Evolutionary conservation across 805 yeast genomes (phyloP).

Genomic region (Candida rishiriensis): DNA sequence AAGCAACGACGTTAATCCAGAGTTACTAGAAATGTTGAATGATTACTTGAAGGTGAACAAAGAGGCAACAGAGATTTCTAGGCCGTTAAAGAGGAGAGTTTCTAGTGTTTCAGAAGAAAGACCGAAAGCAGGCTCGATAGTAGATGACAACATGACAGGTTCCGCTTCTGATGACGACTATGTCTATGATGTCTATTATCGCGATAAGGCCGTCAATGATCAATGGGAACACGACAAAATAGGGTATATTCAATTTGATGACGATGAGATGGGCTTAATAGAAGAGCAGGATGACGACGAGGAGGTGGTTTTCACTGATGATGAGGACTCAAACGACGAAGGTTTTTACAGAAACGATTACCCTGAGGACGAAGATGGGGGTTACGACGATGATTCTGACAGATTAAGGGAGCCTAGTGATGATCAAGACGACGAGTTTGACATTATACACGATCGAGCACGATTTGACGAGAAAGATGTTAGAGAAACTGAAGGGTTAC

Average conservation of each 20-base stretch:
- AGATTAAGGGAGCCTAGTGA: conserved; percentile 31
- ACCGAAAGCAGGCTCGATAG: conserved; percentile 14
- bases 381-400: conserved; percentile 28
- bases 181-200: conserved; percentile 85
- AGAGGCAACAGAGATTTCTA: conserved; percentile 12
- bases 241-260: conserved; percentile 53
- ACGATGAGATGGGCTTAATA: conserved; percentile 38
- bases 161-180: conserved; percentile 45
- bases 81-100: conserved; percentile 27
- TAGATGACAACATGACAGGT: conserved; percentile 1
- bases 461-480: conserved; percentile 27
- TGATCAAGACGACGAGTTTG: conserved; percentile 35
- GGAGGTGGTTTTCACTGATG: conserved; percentile 42
- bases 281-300: conserved; percentile 36
- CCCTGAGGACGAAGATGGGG: conserved; percentile 89
- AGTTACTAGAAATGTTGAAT: conserved; percentile 70
- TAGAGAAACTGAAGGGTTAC: conserved; percentile 26
- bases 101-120: conserved; percentile 20
- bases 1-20: conserved; percentile 43
- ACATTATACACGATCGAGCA: conserved; percentile 29
- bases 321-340: conserved; percentile 88
- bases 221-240: conserved; percentile 35
- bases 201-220: conserved; percentile 48
- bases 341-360: conserved; percentile 89
- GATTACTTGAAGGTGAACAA: conserved; percentile 46